These are phyloP conservation scores for Fusarium fracticaudum DNA, from an alignment of 2,329 filamentous ascomycete species.

Conservation along the genomic window DNA sequence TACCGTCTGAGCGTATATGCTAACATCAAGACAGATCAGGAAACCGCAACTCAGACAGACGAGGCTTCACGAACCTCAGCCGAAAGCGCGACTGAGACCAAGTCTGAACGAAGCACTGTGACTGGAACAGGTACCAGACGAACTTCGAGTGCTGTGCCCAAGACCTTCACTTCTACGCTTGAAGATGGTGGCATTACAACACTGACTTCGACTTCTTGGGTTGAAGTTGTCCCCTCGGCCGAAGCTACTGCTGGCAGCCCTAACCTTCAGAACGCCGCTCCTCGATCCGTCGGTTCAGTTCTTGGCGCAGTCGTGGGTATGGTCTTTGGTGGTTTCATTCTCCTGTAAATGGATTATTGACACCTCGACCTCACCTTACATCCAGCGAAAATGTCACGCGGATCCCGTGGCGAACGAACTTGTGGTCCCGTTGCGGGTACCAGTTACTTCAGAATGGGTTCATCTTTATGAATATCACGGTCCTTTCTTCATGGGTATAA, in stretches of 20 bases:
- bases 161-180: slow-evolving; percentile 58
- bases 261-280: slow-evolving; percentile 52
- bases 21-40: slow-evolving; percentile 17
- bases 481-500: slow-evolving; percentile 36
- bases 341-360: slow-evolving; percentile 35
- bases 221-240: slow-evolving; percentile 53
- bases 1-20: background rate
- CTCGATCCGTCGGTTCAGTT: slow-evolving; percentile 33
- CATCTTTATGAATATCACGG: slow-evolving; percentile 40
- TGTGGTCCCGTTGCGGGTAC: background rate
- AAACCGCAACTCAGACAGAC: slow-evolving; percentile 19
- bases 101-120: slow-evolving; percentile 44
- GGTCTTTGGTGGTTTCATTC: slow-evolving; percentile 42
- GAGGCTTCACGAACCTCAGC: slow-evolving; percentile 33
- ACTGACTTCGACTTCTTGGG: slow-evolving; percentile 61
- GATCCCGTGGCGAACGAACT: slow-evolving; percentile 4
- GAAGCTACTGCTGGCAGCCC: slow-evolving; percentile 43
- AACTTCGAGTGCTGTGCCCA: slow-evolving; percentile 50
- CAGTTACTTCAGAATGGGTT: slow-evolving; percentile 19
- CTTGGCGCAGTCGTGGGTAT: slow-evolving; percentile 44
- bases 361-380: background rate
- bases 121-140: slow-evolving; percentile 47
- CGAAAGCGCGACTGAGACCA: slow-evolving; percentile 29
- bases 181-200: slow-evolving; percentile 56
- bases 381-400: background rate